Evolutionary conservation across 768 basidiomycete genomes (phyloP).

Genomic region (Amanita pseudoporphyria): DNA sequence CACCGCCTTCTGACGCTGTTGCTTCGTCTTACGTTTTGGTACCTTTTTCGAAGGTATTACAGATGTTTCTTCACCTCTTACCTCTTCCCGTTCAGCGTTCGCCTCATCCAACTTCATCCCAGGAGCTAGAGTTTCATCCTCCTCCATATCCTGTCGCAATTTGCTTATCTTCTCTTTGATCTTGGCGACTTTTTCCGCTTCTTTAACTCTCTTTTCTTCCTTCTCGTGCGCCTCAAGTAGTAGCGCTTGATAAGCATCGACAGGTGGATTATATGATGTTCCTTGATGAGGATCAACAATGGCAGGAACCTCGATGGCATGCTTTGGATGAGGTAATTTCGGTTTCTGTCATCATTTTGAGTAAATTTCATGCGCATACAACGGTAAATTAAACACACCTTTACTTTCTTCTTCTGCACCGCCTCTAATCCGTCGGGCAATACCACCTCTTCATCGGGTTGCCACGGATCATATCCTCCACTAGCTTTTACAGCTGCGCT

Average conservation of each 20-base stretch:
- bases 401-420: slow-evolving; percentile 34
- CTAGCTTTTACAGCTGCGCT: slow-evolving; percentile 62
- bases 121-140: slow-evolving; percentile 29
- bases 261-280: slow-evolving; percentile 83
- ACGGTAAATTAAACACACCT: slow-evolving; percentile 29
- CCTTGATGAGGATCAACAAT: slow-evolving; percentile 70
- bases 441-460: slow-evolving; percentile 20
- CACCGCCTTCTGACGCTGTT: slow-evolving; percentile 59
- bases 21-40: slow-evolving; percentile 32
- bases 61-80: slow-evolving; percentile 17
- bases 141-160: slow-evolving; percentile 29
- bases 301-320: slow-evolving; percentile 53
- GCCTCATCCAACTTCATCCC: slow-evolving; percentile 61
- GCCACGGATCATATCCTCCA: slow-evolving; percentile 63
- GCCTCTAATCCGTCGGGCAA: slow-evolving; percentile 31
- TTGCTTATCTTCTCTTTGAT: slow-evolving; percentile 46
- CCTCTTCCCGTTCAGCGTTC: slow-evolving; percentile 29
- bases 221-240: slow-evolving; percentile 54
- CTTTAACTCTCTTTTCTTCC: slow-evolving; percentile 49
- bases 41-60: slow-evolving; percentile 25
- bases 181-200: slow-evolving; percentile 42
- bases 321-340: slow-evolving; percentile 1
- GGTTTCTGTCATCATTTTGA: slow-evolving; percentile 3
- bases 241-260: slow-evolving; percentile 61
- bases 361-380: background rate